Base-by-base conservation (phyloP, 2,329 filamentous ascomycete species). In the Penicillium sp. region DNA sequence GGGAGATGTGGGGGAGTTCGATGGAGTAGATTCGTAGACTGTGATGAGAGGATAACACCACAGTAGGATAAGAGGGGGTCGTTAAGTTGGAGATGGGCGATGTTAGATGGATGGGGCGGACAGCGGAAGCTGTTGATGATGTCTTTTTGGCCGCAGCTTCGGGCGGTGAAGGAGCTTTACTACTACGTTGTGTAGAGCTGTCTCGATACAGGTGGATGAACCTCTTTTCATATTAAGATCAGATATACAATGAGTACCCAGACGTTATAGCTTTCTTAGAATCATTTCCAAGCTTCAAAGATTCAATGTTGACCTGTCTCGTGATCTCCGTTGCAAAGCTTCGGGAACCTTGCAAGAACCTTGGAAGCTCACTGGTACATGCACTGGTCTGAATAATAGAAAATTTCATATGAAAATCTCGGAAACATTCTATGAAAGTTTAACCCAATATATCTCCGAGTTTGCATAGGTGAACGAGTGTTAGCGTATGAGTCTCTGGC, bases 71-170 rank as follows among this genome's bases (percentile, higher is more conserved):
- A 55, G 46, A 45, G n/a, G 49, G n/a, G 54, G 51, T 49, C 37
- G 43, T 55, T 41, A 31, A 49, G 45, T 49, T 49, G 20, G 31
- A 14, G 23, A 22, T 23, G 45, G 22, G 23, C 35, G 49, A 58
- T 54, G 58, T 47, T 58, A 51, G 55, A 52, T 57, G 51, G 51
- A 58, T 49, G 46, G 46, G 33, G 31, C 31, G 31, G 45, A 25
- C 29, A 33, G 23, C 27, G 31, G 31, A 49, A 49, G 48, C 48
- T 41, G 60, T 57, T 56, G 58, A 62, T 58, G 59, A 62, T 62
- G 60, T 60, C 60, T 60, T 55, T 51, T 55, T 51, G 59, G 54
- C 55, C 44, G 55, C 44, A 62, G 59, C 59, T 62, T 50, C 54
- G 57, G 59, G 59, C 59, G 59, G 59, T 62, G 57, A 62, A 37